Evolutionary conservation across 495 filamentous ascomycete species (phyloP), one percentile per base, ranked within the genome.

Genomic region (Xeromyces bisporus): DNA sequence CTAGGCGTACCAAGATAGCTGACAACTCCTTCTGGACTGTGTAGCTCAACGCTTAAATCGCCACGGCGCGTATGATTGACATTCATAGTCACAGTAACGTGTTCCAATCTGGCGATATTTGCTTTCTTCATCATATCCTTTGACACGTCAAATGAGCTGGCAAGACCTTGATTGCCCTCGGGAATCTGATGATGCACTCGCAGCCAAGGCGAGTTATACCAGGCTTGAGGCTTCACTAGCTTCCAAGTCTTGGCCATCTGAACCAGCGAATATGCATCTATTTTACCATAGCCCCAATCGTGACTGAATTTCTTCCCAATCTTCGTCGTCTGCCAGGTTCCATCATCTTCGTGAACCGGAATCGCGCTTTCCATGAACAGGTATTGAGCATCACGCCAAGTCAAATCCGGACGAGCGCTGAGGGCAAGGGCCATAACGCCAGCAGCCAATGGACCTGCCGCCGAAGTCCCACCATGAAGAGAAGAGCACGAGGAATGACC

Each of bases 21-120:
- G 34, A 87, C 56, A 24, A 94, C 50, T 13, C 81, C 80, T 29
- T 71, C 62, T 0, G 89, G 89, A 35, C 81, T 89, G 42, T 82
- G 75, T 20, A 97, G 55, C 46, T 97, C 89, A 31, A 94, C 89
- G 46, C 80, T 92, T 20, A 97, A 50, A 50, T 97, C 89, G 12
- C 89, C 89, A 37, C 89, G 78, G 33, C 74, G 71, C 6, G 69
- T 73, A 40, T 97, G 89, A 32, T 75, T 66, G 26, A 93, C 64
- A 44, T 97, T 97, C 87, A 96, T 97, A 2, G 86, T 96, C 27
- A 97, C 75, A 20, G 86, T 93, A 34, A 97, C 77, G 58, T 97
- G 89, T 53, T 97, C 89, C 11, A 97, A 40, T 7, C 75, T 66
- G 43, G 74, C 79, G 7, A 97, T 51, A 46, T 97, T 97, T 28